Evolutionary conservation across 345 rosid species (phyloP).

Genomic region (Moringa oleifera): DNA sequence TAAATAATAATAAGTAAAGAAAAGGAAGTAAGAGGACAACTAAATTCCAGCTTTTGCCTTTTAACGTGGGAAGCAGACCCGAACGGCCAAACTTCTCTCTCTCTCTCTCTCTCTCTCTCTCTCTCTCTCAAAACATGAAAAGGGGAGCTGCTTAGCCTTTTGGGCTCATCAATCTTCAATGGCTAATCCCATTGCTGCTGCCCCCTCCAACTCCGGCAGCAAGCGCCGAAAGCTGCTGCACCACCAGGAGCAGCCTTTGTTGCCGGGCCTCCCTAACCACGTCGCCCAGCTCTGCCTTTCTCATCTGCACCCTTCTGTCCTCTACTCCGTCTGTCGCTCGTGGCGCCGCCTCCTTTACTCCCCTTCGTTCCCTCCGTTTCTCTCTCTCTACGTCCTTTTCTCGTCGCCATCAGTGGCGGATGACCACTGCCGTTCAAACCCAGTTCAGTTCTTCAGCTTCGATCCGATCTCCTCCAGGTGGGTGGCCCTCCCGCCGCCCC

Average conservation of each 20-base stretch:
- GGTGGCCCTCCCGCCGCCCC: constrained; percentile 34
- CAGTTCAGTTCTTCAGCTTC: constrained; percentile 20
- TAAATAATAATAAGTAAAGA: no score
- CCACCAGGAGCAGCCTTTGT: background rate
- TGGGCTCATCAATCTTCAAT: no score
- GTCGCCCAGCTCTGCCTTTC: constrained; percentile 37
- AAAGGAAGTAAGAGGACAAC: no score
- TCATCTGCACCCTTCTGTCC: constrained; percentile 26
- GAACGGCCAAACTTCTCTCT: no score
- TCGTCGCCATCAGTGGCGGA: constrained; percentile 12
- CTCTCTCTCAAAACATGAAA: no score
- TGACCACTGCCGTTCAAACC: constrained; percentile 13
- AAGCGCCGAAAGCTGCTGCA: no score
- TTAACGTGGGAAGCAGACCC: no score
- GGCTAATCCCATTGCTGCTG: no score
- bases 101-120: no score
- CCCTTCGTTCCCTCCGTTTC: constrained; percentile 36
- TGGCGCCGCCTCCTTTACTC: constrained; percentile 57
- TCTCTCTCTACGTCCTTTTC: constrained; percentile 37
- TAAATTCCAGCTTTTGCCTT: no score
- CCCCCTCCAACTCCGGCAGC: no score
- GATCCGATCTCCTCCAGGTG: constrained; percentile 44
- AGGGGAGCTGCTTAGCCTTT: no score
- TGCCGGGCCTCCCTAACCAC: constrained; percentile 52
- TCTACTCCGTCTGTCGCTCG: constrained; percentile 42